Evolutionary conservation across 306 rosid species (phyloP), one percentile per base, ranked within the genome.

Genomic region (Styphnolobium japonicum): DNA sequence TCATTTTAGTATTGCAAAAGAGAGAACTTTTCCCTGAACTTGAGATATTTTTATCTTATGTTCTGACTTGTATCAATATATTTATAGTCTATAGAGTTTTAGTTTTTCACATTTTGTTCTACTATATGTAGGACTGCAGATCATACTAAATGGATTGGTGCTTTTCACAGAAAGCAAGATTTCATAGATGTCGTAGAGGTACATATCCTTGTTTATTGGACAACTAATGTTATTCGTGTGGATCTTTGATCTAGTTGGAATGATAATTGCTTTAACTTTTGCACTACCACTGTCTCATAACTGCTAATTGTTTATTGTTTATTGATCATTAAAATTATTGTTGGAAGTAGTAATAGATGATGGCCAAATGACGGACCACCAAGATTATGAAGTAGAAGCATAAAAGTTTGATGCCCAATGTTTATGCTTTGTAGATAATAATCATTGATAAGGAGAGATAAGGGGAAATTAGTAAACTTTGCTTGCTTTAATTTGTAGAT

Each of bases 161-260:
- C 89, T 71, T 88, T 88, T 83, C 80, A 85, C 48, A 56, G 58
- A 73, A 88, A 85, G 79, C 89, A 88, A 68, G 89, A 88, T 51
- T 88, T 88, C 46, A 58, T 88, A 7, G 89, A 85, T 78, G 89
- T 85, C 31, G 91, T 85, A 1, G 87, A 88, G 89, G 91, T 88
- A 77, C 45, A 4, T 23, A 76, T 73, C 45, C 70, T 63, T 42
- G 67, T 79, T 84, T 75, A 39, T 77, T 57, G 64, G 46, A 37
- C 6, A 36, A 63, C 71, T 22, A 10, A 18, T 64, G 34, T 43
- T 58, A 16, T 27, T 82, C 68, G 4, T 52, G 63, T 40, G 45
- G 37, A 42, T 52, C 23, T 46, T 42, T 58, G 12, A 45, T 79
- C 48, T 29, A 42, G 40, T 11, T 80, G 37, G 76, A 48, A 29